phyloP scores from a whole-genome alignment of 257 asterid genomes.

The Solanum dulcamara region DNA sequence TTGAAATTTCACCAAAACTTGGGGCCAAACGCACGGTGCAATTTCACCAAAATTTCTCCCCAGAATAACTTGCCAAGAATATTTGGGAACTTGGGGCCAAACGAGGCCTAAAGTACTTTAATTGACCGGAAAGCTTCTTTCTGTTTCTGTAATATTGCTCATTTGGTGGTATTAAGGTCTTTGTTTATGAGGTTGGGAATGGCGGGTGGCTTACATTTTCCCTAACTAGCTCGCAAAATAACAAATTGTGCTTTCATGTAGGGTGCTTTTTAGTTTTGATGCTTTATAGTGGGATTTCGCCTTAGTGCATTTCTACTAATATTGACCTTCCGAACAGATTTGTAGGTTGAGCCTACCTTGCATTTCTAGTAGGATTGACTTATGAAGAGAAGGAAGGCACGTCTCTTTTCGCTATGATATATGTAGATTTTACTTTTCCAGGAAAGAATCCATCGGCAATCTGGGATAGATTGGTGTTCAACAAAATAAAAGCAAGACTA shows the following conservation, averaged over 20 bases:
- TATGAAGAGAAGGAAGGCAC: not conserved
- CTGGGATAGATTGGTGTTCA: slow-evolving; percentile 92
- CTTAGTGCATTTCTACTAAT: not conserved
- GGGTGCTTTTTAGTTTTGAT: not conserved
- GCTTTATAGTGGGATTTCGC: not conserved
- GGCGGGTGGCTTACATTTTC: not conserved
- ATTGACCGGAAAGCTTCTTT: not conserved
- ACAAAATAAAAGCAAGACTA: slow-evolving; percentile 76
- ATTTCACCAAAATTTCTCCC: too few species aligned
- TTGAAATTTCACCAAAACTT: too few species aligned
- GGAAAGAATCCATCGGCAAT: slow-evolving; percentile 82
- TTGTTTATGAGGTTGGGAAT: not conserved
- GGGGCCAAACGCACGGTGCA: too few species aligned
- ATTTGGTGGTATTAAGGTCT: not conserved
- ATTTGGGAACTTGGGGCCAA: too few species aligned
- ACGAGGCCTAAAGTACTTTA: not conserved
- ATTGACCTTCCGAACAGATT: not conserved
- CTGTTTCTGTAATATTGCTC: not conserved
- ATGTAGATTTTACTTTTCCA: slow-evolving; percentile 7
- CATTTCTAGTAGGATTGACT: not conserved
- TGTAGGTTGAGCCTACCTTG: not conserved
- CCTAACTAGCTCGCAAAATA: not conserved
- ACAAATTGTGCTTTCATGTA: not conserved
- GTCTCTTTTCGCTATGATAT: not conserved
- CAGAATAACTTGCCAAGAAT: too few species aligned